A percentile compares a stretch with the other conserved stretches of the same genome.
Evolutionary conservation across 306 rosid species (phyloP).

Genomic region (Ziziphus jujuba): DNA sequence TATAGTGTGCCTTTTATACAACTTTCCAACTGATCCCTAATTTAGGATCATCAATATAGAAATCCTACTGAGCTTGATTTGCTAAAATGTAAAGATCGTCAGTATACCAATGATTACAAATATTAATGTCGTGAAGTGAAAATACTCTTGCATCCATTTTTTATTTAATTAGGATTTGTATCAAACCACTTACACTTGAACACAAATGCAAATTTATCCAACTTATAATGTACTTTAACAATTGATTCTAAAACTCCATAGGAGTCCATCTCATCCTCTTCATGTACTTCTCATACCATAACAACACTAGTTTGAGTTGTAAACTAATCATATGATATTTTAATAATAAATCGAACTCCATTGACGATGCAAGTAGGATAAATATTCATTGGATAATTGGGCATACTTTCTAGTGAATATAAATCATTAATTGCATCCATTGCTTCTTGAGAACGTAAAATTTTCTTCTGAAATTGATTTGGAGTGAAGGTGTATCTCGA

Average conservation of each 20-base stretch:
- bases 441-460: too few relatives aligned
- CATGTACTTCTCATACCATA: not conserved
- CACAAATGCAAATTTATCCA: not conserved
- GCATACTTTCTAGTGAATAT: too few relatives aligned
- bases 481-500: too few relatives aligned
- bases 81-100: not conserved
- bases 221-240: not conserved
- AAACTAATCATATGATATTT: too few relatives aligned
- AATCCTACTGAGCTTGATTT: not conserved
- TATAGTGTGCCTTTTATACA: not conserved
- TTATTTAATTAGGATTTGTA: not conserved
- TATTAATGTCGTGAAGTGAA: not conserved
- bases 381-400: too few relatives aligned
- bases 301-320: constrained; percentile 1
- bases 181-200: constrained; percentile 9
- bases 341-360: too few relatives aligned
- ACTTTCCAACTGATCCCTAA: not conserved
- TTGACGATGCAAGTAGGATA: too few relatives aligned
- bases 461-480: too few relatives aligned
- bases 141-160: not conserved
- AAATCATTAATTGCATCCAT: too few relatives aligned
- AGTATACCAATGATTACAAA: not conserved
- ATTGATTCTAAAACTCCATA: not conserved
- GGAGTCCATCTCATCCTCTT: not conserved
- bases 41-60: constrained; percentile 1